phyloP scores from a whole-genome alignment of 2,329 filamentous ascomycete species.

The Fusarium begoniae region DNA sequence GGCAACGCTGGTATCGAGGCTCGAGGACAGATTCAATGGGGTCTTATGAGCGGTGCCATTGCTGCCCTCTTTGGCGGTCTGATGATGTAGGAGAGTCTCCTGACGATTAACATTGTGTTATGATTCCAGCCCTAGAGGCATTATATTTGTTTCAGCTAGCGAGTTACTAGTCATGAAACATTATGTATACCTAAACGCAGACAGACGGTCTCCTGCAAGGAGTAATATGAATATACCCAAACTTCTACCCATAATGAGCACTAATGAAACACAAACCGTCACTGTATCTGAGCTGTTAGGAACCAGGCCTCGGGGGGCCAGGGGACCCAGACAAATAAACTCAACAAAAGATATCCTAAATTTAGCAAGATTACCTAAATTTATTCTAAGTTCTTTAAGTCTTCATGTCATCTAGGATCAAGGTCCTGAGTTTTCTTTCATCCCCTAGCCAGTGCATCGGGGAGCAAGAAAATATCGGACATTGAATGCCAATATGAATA shows the following conservation, averaged over 20 bases:
- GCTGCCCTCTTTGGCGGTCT: constrained; percentile 36
- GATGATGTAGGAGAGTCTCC: constrained; percentile 27
- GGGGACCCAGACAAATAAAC: too few relatives aligned
- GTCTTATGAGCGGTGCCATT: constrained; percentile 36
- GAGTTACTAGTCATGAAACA: constrained; percentile 14
- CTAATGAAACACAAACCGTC: too few relatives aligned
- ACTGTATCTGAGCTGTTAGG: too few relatives aligned
- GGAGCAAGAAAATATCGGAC: too few relatives aligned
- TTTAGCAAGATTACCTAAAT: too few relatives aligned
- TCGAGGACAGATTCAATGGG: constrained; percentile 39
- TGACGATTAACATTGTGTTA: constrained; percentile 7
- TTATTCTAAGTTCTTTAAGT: too few relatives aligned
- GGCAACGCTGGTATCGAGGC: constrained; percentile 31
- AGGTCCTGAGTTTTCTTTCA: too few relatives aligned
- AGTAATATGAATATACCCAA: constrained; percentile 12
- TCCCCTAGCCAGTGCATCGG: too few relatives aligned
- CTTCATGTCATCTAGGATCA: too few relatives aligned
- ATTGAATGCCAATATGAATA: background rate
- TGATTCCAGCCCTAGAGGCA: constrained; percentile 17
- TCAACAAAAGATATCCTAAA: too few relatives aligned
- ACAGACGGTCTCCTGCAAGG: constrained; percentile 5
- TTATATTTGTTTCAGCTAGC: constrained; percentile 19
- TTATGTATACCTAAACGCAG: background rate
- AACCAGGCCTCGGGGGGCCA: too few relatives aligned
- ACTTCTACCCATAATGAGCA: too few relatives aligned